Evolutionary conservation across 257 asterid genomes (phyloP).

Genomic region (Jasminum sambac): DNA sequence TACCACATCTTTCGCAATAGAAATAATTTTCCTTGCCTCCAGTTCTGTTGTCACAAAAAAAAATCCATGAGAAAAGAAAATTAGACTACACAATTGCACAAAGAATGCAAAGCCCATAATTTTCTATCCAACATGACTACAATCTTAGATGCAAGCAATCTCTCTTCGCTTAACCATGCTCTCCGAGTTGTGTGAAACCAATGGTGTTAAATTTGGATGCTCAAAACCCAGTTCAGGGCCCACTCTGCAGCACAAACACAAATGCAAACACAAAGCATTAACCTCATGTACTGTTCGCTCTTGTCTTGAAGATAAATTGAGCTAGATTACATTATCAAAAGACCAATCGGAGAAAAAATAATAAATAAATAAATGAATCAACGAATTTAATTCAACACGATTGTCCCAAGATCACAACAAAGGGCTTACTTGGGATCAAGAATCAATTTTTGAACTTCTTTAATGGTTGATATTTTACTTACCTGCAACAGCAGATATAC

Average conservation of each 20-base stretch:
- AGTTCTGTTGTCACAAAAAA: no score
- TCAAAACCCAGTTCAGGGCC: constrained; percentile 84
- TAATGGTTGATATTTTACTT: constrained; percentile 92
- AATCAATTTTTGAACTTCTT: constrained; percentile 94
- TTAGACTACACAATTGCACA: no score
- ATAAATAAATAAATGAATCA: no score
- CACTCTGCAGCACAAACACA: constrained; percentile 46
- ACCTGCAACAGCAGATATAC: constrained; percentile 52
- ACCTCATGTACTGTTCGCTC: neutral
- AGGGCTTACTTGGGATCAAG: constrained; percentile 89
- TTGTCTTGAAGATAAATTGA: neutral
- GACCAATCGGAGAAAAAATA: no score
- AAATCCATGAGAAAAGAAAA: no score
- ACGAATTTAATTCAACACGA: no score
- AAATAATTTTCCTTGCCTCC: no score
- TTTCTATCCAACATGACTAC: constrained; percentile 2
- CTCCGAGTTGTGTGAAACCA: constrained; percentile 76
- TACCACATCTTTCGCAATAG: no score
- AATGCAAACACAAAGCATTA: neutral
- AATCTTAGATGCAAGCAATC: constrained; percentile 53
- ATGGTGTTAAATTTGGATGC: constrained; percentile 77
- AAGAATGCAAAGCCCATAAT: no score
- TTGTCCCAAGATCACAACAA: constrained; percentile 12
- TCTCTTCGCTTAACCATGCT: constrained; percentile 70
- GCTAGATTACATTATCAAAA: neutral